phyloP scores from a whole-genome alignment of 2,329 filamentous ascomycete species.

The Ascochyta koolunga region DNA sequence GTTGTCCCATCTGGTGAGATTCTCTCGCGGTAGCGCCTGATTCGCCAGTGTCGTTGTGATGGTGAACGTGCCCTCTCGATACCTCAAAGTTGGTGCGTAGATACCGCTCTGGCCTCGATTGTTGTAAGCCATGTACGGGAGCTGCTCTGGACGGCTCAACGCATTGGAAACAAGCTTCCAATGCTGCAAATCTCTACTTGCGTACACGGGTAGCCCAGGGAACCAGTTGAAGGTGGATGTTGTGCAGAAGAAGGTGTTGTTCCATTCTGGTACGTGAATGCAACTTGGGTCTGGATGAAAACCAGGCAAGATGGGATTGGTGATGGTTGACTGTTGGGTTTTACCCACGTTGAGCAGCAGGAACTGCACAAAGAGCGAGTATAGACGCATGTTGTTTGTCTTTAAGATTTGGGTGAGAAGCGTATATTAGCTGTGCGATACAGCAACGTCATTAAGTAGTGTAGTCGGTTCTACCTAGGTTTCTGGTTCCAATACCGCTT shows the following conservation, averaged over 20 bases:
- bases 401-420: too few species aligned
- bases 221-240: conserved; percentile 55
- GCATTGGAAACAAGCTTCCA: conserved; percentile 48
- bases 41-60: too few species aligned
- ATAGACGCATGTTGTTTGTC: background rate
- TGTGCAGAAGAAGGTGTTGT: conserved; percentile 52
- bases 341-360: background rate
- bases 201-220: conserved; percentile 55
- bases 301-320: conserved; percentile 55
- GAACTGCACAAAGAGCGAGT: background rate
- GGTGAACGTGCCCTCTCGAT: too few species aligned
- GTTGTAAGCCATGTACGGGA: conserved; percentile 38
- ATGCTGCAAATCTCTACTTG: conserved; percentile 52
- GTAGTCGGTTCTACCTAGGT: too few species aligned
- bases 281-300: conserved; percentile 56
- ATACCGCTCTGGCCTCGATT: conserved; percentile 27
- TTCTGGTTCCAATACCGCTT: too few species aligned
- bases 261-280: conserved; percentile 46
- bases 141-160: conserved; percentile 39
- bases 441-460: too few species aligned
- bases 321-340: background rate
- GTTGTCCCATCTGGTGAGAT: too few species aligned
- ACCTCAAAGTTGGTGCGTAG: conserved; percentile 23
- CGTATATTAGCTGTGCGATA: too few species aligned
- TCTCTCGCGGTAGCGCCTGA: too few species aligned